These are phyloP conservation scores for Acanthamoeba lenticulata DNA, from an alignment of 208 protist species.

Conservation along the genomic window DNA sequence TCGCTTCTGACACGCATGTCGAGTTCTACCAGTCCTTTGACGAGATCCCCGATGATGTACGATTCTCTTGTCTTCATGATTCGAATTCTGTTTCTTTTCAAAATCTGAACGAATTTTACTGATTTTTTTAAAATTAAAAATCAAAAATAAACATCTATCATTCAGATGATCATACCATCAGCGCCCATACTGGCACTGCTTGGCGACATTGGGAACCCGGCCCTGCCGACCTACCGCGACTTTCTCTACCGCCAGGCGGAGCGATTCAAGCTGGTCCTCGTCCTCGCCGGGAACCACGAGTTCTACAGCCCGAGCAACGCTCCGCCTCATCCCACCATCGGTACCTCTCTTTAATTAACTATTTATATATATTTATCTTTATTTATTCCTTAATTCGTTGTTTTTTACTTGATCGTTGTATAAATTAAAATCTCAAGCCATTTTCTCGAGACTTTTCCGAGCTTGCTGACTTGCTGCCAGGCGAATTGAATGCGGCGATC, in stretches of 20 bases:
- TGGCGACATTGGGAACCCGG: constrained; percentile 36
- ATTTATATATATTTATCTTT: background rate
- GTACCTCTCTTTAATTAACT: background rate
- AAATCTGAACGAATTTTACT: no score
- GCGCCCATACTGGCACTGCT: constrained; percentile 38
- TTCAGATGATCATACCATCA: background rate
- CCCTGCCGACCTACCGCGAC: background rate
- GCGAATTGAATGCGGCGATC: background rate
- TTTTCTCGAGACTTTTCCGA: background rate
- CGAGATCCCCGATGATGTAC: background rate
- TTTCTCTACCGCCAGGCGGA: background rate
- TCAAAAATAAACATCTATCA: background rate
- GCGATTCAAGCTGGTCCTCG: constrained; percentile 33
- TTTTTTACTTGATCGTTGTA: background rate
- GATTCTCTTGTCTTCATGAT: background rate
- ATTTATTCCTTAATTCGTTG: background rate
- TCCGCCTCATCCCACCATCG: constrained; percentile 1
- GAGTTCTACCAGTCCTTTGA: constrained; percentile 5
- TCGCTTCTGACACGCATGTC: constrained; percentile 10
- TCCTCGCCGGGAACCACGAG: constrained; percentile 64
- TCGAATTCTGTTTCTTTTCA: no score
- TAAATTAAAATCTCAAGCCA: background rate
- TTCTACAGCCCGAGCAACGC: constrained; percentile 6
- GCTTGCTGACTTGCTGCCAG: background rate
- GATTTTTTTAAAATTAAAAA: no score